Evolutionary conservation across 345 rosid genomes (phyloP), one percentile per base, ranked within the genome.

Genomic region (Moricandia moricandioides): DNA sequence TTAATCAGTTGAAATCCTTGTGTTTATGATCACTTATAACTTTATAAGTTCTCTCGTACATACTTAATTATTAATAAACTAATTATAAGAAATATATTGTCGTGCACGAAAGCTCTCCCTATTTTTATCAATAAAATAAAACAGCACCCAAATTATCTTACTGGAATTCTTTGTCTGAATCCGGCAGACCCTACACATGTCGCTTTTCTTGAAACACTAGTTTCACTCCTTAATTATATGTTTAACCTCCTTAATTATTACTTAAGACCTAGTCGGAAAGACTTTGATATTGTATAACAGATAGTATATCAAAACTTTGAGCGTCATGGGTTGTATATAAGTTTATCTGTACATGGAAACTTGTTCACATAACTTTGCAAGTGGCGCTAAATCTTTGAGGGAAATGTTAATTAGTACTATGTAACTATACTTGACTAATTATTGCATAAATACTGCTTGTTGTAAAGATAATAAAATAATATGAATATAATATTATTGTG

Each of bases 161-260:
- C 33, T 71, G 24, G 8, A 62, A 8, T 45, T 43, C 65, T 59
- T 65, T 58, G 67, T 71, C 63, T 58, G 55, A 62, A 67, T n/a
- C 70, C 65, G 60, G 60, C 74, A 62, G 55, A 54, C 65, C 78
- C 74, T 73, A 73, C 65, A 73, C 43, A 68, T 79, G 82, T 78
- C 69, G 82, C 74, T 73, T 68, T 78, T 72, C 54, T 54, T 52
- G 78, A 73, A 78, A 73, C 82, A 78, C 45, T 72, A 66, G n/a
- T 67, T 67, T 65, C 57, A 65, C 63, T 65, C 45, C 29, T 49
- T 71, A 27, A 45, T 56, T 49, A 66, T 49, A 17, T 35, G 16
- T 70, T 45, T 65, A 26, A 34, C 57, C 57, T 71, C 43, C 62
- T 63, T 57, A 45, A 45, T 45, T 45, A 66, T 72, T 60, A 51